Conservation (phyloP, 768 basidiomycete species). For the Boletus sp. region DNA sequence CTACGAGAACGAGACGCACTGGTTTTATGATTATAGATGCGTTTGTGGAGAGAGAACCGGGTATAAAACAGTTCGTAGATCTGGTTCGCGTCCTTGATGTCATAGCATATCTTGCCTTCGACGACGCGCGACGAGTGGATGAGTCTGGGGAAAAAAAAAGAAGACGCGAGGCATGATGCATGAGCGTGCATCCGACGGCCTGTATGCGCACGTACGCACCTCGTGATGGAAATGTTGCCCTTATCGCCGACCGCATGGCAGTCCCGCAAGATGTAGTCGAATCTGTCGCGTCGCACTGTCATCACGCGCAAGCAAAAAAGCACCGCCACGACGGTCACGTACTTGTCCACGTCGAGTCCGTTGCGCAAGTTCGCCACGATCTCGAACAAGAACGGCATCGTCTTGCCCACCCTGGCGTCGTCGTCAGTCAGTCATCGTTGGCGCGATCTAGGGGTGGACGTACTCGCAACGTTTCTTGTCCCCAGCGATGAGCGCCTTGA, state of each 20-base stretch:
- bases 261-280: conserved; percentile 82
- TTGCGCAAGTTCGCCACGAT: conserved; percentile 82
- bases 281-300: conserved; percentile 40
- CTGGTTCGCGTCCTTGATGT: conserved; percentile 77
- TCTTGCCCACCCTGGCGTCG: conserved; percentile 31
- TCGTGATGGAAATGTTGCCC: conserved; percentile 49
- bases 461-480: conserved; percentile 51
- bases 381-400: conserved; percentile 77
- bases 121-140: conserved; percentile 75
- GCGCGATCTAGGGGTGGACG: conserved; percentile 18
- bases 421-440: neutral
- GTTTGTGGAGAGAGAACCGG: conserved; percentile 79
- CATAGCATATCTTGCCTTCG: conserved; percentile 72
- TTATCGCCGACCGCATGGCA: conserved; percentile 67
- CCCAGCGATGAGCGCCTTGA: conserved; percentile 80
- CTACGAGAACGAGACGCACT: conserved; percentile 16
- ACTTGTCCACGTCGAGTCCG: conserved; percentile 89
- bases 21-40: conserved; percentile 80
- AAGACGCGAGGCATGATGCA: neutral
- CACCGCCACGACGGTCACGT: neutral
- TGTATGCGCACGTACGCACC: conserved; percentile 28
- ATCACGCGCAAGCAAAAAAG: neutral
- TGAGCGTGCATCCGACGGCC: neutral
- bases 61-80: conserved; percentile 73
- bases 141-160: conserved; percentile 41